Base-by-base conservation (phyloP, 2,329 filamentous ascomycete species). In the Hawksworthiomyces lignivorus region DNA sequence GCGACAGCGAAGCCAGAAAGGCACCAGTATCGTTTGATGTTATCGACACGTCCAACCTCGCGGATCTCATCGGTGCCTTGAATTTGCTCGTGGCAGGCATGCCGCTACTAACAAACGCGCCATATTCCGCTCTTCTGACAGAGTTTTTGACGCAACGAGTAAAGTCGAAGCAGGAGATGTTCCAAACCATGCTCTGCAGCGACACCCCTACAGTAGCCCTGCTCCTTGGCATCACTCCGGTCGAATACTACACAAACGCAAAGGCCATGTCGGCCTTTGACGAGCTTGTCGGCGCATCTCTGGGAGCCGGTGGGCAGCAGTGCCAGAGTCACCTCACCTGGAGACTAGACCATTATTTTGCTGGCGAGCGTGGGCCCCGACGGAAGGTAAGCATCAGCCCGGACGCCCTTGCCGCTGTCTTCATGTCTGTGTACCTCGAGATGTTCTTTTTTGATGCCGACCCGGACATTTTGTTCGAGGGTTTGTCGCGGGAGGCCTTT, bases 21-120 rank as follows among this genome's bases (percentile, higher is more conserved):
- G 67, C 62, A 1, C 68, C 72, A 0, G 55, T 48, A 5, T 33
- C 41, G 4, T 82, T 80, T 49, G 67, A 79, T 50, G 60, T 72
- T 4, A 72, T 82, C 41, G 75, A 82, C 47, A 76, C 73, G 0
- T 66, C 64, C 3, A 66, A 67, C 39, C 54, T 75, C 10, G 53
- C 59, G 2, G 68, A 72, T 43, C 59, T 65, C 37, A 17, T 68
- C 7, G 70, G 69, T 15, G 44, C 53, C 10, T 43, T 75, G 8
- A 72, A 72, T 46, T 10, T 74, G 14, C 50, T 75, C 6, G 52
- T 66, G 14, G 63, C 73, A 1, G 56, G 67, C 0, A 50, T 58
- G 0, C 72, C 73, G 2, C 48, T 82, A 8, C 58, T 81, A 9
- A 64, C 62, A 6, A 38, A 57, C 7, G 48, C 52, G 3, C 56